Evolutionary conservation across 2,329 filamentous ascomycete species (phyloP), one percentile per base, ranked within the genome.

Genomic region (Sordariomycetes sp.): DNA sequence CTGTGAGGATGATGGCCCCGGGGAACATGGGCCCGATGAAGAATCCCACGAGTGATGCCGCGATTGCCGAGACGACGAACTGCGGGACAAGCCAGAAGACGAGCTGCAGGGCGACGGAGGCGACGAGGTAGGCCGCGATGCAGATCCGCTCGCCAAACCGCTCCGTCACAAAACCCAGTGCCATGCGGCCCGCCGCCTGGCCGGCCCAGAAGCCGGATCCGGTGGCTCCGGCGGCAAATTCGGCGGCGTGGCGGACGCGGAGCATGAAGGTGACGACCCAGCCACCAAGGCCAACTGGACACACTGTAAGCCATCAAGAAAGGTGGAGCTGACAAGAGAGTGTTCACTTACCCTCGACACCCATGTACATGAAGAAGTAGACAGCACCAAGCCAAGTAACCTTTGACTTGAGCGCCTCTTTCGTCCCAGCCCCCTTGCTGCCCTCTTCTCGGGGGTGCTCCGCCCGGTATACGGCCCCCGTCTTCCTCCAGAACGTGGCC

Each of bases 211-310:
- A 92, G 0, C 87, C 88, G 0, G 87, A 88, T 0, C 81, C 83
- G 0, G 82, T 83, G 70, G 89, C 85, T 28, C 88, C 88, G n/a
- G 84, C 84, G 0, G 82, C 81, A 63, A 89, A 90, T 0, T 81
- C 71, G 1, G 72, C 77, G 1, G 83, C 87, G 6, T 85, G 72
- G 16, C 89, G 80, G 11, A 89, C 83, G 14, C 81, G 79, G 6
- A 89, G 81, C 87, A 92, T 91, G 68, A 92, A 91, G 0, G 84
- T 85, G 37, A 90, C 85, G 37, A 92, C 84, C 89, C 89, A 93
- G 3, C 89, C 89, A 24, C 87, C 87, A 1, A 90, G 76, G 0
- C 83, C 85, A 55, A 88, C 72, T 74, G 18, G 24, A 46, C 3
- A 46, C 3, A 46, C 7, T n/a, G 18, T 46, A n/a, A 46, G 40